Evolutionary conservation across 352 stramenopile species (phyloP), one percentile per base, ranked within the genome.

Genomic region (Pythium plurisporium): DNA sequence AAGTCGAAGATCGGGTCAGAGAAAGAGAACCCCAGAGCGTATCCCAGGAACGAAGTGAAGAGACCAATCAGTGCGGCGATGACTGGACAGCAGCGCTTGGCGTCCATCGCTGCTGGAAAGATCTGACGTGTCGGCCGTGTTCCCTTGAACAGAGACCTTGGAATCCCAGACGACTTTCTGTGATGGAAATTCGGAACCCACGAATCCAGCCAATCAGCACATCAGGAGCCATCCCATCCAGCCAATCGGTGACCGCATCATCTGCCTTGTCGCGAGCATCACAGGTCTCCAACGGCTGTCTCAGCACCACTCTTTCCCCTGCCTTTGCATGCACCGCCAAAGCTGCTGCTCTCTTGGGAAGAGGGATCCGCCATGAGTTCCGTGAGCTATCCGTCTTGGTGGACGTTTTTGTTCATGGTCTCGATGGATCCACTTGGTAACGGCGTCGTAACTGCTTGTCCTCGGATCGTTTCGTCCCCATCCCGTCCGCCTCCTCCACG

Each of bases 181-280:
- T 36, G 44, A 51, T 38, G 5, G 14, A 37, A 38, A 37, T 51
- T 51, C 44, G 44, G 44, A 51, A 51, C 44, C 44, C 44, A 26
- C 37, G 44, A 15, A 22, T 29, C 26, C 26, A 38, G 27, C 44
- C 44, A 51, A 51, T 51, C 12, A 38, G 25, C 20, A n/a, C 11
- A 26, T 25, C 5, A 25, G 4, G 3, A 15, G 4, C 38, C 26
- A 5, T 3, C 17, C 8, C 26, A 15, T 22, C 17, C 44, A 38
- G 11, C 44, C 44, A 51, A 51, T 51, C 44, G 25, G 9, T 8
- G 22, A n/a, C n/a, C n/a, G n/a, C n/a, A n/a, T n/a, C n/a, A n/a
- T n/a, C n/a, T 31, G 20, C 6, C 3, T 19, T 33, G 10, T 47
- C 5, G 29, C 5, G 20, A 4, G n/a, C 20, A 5, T 47, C 41